These are phyloP conservation scores for Apostasia ramifera DNA, from an alignment of 106 monocot species.

Conservation along the genomic window DNA sequence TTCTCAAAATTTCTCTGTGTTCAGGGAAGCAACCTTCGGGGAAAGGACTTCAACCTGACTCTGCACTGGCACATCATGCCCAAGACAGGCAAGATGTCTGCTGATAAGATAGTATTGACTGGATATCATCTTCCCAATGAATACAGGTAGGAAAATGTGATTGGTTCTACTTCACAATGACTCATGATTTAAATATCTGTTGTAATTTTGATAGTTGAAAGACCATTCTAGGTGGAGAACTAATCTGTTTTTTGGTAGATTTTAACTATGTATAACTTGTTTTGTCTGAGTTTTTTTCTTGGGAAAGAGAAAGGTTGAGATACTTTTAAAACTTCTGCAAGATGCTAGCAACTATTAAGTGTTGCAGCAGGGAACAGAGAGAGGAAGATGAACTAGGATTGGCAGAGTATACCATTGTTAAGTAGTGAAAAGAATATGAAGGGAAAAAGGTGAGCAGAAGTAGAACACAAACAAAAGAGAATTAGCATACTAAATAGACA, in stretches of 20 bases:
- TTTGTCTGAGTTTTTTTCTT: neutral
- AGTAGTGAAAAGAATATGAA: no score
- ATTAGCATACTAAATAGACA: no score
- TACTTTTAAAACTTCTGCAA: no score
- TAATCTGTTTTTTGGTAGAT: neutral
- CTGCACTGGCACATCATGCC: constrained; percentile 98
- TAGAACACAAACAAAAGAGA: no score
- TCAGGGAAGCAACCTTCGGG: constrained; percentile 77
- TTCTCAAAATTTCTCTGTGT: neutral
- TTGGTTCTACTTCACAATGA: neutral
- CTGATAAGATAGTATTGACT: constrained; percentile 76
- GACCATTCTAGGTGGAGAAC: no score
- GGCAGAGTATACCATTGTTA: no score
- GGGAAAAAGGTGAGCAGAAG: no score
- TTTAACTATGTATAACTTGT: neutral
- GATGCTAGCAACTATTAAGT: no score
- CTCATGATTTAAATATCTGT: neutral
- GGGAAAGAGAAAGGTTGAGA: neutral
- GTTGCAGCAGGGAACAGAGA: no score
- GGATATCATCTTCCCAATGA: constrained; percentile 72
- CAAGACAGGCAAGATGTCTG: constrained; percentile 84
- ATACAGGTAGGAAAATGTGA: constrained; percentile 36
- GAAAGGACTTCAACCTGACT: constrained; percentile 75
- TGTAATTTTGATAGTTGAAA: neutral
- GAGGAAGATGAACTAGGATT: no score